Evolutionary conservation across 148 eudicot species (phyloP).

Genomic region (Hydrangea macrophylla): DNA sequence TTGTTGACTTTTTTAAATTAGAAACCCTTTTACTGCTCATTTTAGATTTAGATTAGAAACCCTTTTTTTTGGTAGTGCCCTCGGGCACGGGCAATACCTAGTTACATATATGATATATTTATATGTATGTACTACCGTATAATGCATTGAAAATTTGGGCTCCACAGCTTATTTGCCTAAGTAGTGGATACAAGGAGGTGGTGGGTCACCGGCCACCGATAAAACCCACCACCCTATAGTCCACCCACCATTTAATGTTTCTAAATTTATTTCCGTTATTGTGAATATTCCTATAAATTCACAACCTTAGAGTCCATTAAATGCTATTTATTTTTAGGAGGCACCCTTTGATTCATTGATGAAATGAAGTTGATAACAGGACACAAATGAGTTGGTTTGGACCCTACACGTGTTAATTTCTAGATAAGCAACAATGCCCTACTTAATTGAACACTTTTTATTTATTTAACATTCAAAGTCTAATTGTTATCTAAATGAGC

Average conservation of each 20-base stretch:
- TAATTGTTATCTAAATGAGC: neutral
- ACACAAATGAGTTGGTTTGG: neutral
- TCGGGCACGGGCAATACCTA: no score
- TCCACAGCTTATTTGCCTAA: neutral
- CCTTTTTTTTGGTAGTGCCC: no score
- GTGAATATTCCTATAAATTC: neutral
- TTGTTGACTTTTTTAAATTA: no score
- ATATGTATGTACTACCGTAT: neutral
- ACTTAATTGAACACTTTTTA: neutral
- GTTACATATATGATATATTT: no score
- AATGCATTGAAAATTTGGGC: no score
- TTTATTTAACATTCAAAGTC: constrained; percentile 8
- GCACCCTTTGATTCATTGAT: constrained; percentile 3
- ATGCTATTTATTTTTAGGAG: neutral
- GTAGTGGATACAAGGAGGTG: neutral
- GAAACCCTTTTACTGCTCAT: no score
- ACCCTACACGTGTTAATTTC: constrained; percentile 2
- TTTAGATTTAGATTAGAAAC: no score
- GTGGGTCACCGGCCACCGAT: constrained; percentile 14
- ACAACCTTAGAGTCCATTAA: neutral
- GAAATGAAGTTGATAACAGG: neutral
- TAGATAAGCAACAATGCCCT: neutral
- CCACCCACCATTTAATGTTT: constrained; percentile 9
- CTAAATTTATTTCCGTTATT: neutral
- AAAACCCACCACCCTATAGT: neutral